phyloP scores from a whole-genome alignment of 2,329 filamentous ascomycete genomes.

The Bertia moriformis region DNA sequence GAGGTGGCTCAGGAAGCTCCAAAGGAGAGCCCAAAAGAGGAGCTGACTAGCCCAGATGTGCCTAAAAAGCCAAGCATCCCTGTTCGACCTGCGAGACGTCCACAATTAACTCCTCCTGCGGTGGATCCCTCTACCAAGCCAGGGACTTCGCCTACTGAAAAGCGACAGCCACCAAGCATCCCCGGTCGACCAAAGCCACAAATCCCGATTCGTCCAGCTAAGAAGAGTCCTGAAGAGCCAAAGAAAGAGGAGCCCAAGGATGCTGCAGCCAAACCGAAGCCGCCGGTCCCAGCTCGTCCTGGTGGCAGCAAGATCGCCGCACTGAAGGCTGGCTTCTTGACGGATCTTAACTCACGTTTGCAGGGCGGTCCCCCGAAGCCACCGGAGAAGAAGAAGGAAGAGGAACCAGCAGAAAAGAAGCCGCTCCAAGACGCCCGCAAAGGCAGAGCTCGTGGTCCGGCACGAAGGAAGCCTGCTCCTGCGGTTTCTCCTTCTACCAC shows the following conservation, averaged over 20 bases:
- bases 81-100: not conserved
- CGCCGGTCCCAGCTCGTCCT: not conserved
- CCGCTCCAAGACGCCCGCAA: not conserved
- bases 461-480: not conserved
- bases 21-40: no score
- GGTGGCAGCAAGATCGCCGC: constrained; percentile 1
- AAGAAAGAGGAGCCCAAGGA: not conserved
- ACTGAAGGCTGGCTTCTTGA: not conserved
- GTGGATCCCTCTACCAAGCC: not conserved
- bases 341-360: not conserved
- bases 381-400: not conserved
- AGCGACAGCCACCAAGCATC: not conserved
- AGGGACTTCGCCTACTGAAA: not conserved
- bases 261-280: not conserved
- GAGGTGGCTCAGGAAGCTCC: not conserved
- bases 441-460: not conserved
- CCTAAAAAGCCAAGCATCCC: not conserved
- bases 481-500: no score
- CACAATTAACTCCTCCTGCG: not conserved
- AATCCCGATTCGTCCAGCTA: not conserved
- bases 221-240: no score
- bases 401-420: not conserved
- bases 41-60: not conserved
- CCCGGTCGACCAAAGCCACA: not conserved
- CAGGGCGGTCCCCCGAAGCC: not conserved